Percentiles rank a stretch among this genome's conserved stretches.
phyloP scores from a whole-genome alignment of 2,329 filamentous ascomycete genomes.

The Ploettnerulaceae sp. region DNA sequence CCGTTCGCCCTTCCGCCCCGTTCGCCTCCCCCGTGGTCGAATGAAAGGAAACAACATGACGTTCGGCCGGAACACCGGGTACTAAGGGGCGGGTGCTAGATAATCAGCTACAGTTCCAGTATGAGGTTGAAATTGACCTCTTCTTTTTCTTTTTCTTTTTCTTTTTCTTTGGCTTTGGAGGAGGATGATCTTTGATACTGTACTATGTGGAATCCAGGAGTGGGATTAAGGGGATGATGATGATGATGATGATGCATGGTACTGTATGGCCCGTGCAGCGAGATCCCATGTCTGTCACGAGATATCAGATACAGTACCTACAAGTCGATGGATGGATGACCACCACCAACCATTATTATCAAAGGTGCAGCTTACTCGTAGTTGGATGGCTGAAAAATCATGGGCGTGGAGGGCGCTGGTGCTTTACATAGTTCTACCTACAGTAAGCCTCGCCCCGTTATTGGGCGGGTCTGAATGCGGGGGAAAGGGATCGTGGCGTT shows the following conservation, averaged over 20 bases:
- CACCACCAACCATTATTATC: no score
- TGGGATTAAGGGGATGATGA: neutral
- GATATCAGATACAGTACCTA: no score
- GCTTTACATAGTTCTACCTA: no score
- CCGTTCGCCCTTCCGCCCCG: no score
- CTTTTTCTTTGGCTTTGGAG: no score
- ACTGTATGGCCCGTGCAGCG: constrained; percentile 13
- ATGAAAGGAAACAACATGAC: constrained; percentile 16
- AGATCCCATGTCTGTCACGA: constrained; percentile 6
- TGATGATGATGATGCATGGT: constrained; percentile 13
- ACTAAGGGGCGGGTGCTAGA: constrained; percentile 2
- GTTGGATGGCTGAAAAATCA: constrained; percentile 2
- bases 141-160: no score
- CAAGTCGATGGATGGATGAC: no score
- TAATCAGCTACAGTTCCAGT: neutral
- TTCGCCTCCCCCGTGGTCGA: no score
- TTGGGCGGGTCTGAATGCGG: constrained; percentile 9
- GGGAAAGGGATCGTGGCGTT: constrained; percentile 17
- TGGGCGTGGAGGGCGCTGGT: no score
- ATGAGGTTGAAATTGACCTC: constrained; percentile 21
- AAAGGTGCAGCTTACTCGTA: constrained; percentile 4
- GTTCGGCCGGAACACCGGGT: constrained; percentile 17
- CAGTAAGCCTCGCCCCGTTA: constrained; percentile 7
- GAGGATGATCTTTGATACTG: no score
- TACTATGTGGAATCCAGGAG: no score